Evolutionary conservation across 2,329 filamentous ascomycete species (phyloP).

Genomic region (Hymenoscyphus scutula): DNA sequence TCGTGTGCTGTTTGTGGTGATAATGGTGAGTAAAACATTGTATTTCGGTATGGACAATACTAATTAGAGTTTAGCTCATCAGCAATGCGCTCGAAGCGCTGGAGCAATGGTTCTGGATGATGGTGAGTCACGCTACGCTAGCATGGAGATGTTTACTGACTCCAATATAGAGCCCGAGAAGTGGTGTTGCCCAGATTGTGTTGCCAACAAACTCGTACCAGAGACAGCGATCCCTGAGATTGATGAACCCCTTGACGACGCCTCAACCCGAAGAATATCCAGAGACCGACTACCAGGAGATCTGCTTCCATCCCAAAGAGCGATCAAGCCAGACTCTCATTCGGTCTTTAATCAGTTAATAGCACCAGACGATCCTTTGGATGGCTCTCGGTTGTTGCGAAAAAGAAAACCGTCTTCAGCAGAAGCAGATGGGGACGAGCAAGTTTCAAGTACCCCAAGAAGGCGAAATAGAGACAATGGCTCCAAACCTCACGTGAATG

Average conservation of each 20-base stretch:
- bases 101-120: conserved; percentile 60
- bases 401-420: conserved; percentile 81
- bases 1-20: conserved; percentile 76
- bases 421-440: conserved; percentile 57
- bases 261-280: conserved; percentile 50
- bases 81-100: conserved; percentile 79
- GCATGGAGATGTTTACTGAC: conserved; percentile 14
- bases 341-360: conserved; percentile 75
- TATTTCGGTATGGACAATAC: conserved; percentile 24
- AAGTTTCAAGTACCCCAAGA: conserved; percentile 43
- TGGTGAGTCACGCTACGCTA: conserved; percentile 49
- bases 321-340: conserved; percentile 66
- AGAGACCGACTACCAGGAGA: conserved; percentile 68
- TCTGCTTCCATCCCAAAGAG: conserved; percentile 66
- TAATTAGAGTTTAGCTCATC: conserved; percentile 69
- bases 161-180: conserved; percentile 47
- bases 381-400: conserved; percentile 73
- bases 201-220: conserved; percentile 47
- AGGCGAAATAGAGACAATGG: conserved; percentile 48
- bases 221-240: conserved; percentile 28
- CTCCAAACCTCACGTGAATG: conserved; percentile 1
- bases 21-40: conserved; percentile 62
- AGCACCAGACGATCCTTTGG: conserved; percentile 68
- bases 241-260: conserved; percentile 29
- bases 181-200: conserved; percentile 59